Conservation (phyloP, 768 basidiomycete species). For the Trichaptum fuscoviolaceum region DNA sequence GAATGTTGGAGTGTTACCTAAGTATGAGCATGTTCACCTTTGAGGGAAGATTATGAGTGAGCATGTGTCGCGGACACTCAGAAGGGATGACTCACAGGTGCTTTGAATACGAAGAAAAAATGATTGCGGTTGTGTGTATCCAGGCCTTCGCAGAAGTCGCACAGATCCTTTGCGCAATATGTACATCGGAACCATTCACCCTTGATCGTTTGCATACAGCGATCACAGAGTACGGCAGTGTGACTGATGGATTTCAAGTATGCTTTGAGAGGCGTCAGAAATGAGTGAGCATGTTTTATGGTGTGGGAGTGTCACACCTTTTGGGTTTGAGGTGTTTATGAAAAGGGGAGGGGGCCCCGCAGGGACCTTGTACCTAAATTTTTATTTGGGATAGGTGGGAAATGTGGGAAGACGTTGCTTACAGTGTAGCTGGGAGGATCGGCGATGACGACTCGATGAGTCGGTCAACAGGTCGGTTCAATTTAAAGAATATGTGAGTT, state of each 20-base stretch:
- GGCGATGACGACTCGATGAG: slow-evolving; percentile 49
- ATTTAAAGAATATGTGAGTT: slow-evolving; percentile 82
- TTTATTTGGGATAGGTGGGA: slow-evolving; percentile 10
- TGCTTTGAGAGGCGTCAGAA: slow-evolving; percentile 32
- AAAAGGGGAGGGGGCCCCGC: slow-evolving; percentile 48
- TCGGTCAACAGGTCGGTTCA: slow-evolving; percentile 71
- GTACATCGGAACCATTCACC: slow-evolving; percentile 91
- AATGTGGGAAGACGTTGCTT: slow-evolving; percentile 11
- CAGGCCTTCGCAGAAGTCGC: slow-evolving; percentile 71
- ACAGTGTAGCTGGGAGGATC: slow-evolving; percentile 66
- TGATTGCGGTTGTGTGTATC: slow-evolving; percentile 83
- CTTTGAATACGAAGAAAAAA: slow-evolving; percentile 85
- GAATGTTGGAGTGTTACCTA: slow-evolving; percentile 36
- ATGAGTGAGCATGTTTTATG: neutral
- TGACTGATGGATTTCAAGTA: slow-evolving; percentile 63
- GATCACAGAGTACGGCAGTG: slow-evolving; percentile 73
- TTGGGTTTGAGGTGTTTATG: slow-evolving; percentile 39
- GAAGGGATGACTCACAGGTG: slow-evolving; percentile 43
- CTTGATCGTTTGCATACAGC: slow-evolving; percentile 74
- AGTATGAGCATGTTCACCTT: slow-evolving; percentile 74
- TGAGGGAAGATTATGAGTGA: slow-evolving; percentile 12
- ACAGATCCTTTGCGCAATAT: slow-evolving; percentile 84
- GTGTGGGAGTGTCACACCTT: slow-evolving; percentile 37
- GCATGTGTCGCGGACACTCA: neutral
- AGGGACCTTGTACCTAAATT: slow-evolving; percentile 54